Base-by-base conservation (phyloP, 495 filamentous ascomycete genomes). In the Xylaria venustula region DNA sequence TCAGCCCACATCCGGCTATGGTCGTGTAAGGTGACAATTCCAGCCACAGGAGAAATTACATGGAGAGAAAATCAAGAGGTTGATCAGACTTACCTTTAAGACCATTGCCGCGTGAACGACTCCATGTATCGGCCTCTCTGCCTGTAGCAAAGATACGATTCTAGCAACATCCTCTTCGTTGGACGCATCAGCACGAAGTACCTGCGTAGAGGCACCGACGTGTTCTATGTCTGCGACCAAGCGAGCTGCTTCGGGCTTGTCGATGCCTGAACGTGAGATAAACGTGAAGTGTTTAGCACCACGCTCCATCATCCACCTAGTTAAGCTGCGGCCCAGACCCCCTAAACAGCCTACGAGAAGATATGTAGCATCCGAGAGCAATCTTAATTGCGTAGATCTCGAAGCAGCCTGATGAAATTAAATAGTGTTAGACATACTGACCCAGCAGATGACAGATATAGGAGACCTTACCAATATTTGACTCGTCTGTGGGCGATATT, bases 341-440 rank as follows among this genome's bases (percentile, higher is more conserved):
- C 84, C 81, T 3, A 86, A 74, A 40, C 84, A 81, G 5, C 85
- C 82, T 22, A 80, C 71, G 1, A 87, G 66, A 14, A 87, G 60
- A 58, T 86, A 86, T 15, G 72, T 76, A 6, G 70, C 75, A 41
- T 79, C 65, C 3, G 56, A 22, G 15, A 17, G 4, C 7, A 66
- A 42, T 23, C 57, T 54, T 11, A 66, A 19, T 19, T 56, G 34
- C 5, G 57, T 53, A 0, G 59, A 47, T 7, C 62, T 66, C 22
- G 79, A 42, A 7, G 81, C 69, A 19, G 77, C 64, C 69, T 83
- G 81, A 12, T 79, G n/a, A n/a, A 79, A 12, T 48, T 36, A 17
- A 7, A 32, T 52, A 8, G 37, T 25, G 48, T 60, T 26, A 60
- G 46, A 1, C 5, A 52, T 46, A n/a, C 12, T 2, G 37, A 28